phyloP scores from a whole-genome alignment of 179 eudicot species.

The Patellifolia procumbens region DNA sequence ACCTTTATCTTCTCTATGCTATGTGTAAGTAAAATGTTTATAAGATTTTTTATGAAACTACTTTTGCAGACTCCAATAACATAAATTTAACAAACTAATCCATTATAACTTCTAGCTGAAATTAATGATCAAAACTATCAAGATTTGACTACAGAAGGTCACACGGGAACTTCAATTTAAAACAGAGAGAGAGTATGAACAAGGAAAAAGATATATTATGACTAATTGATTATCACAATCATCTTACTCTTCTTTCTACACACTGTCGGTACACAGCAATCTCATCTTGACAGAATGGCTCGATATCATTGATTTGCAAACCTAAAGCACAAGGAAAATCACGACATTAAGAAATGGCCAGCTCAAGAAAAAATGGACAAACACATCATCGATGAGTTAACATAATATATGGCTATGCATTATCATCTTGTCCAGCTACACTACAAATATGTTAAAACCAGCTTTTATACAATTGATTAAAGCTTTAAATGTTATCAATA shows the following conservation, averaged over 20 bases:
- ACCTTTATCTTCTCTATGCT: background rate
- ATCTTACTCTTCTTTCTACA: conserved; percentile 85
- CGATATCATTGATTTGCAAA: conserved; percentile 81
- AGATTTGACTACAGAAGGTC: background rate
- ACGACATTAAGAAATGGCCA: conserved; percentile 9
- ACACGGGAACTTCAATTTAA: background rate
- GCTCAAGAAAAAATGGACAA: conserved; percentile 10
- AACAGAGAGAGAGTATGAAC: background rate
- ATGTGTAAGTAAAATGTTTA: background rate
- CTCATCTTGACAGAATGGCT: conserved; percentile 98
- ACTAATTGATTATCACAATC: conserved; percentile 12
- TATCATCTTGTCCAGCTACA: background rate
- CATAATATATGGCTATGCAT: background rate
- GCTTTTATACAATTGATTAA: background rate
- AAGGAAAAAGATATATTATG: background rate
- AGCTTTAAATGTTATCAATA: background rate
- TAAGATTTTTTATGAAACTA: background rate
- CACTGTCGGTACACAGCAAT: conserved; percentile 77
- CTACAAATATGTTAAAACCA: background rate
- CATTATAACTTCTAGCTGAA: background rate
- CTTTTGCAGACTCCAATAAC: background rate
- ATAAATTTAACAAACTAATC: background rate
- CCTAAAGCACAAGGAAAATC: conserved; percentile 41
- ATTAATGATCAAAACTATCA: too few relatives aligned
- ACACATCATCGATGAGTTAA: too few relatives aligned